A percentile compares a stretch with the other conserved stretches of the same genome.
These are phyloP conservation scores for Lyophyllum atratum DNA, from an alignment of 768 basidiomycete species.

Conservation along the genomic window DNA sequence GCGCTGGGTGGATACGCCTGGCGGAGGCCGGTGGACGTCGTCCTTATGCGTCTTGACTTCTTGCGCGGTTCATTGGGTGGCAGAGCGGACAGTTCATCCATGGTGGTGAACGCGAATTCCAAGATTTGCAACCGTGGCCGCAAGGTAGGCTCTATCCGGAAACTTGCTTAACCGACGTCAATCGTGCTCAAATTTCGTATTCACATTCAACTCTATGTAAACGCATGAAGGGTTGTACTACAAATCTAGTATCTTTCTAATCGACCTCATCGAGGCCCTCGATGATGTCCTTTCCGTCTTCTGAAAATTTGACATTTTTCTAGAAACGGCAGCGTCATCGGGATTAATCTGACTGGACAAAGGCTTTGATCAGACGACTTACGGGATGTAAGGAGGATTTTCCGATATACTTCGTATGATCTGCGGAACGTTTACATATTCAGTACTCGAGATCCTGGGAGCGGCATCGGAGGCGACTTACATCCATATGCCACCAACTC, in stretches of 20 bases:
- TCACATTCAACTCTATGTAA: neutral
- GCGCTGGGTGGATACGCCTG: slow-evolving; percentile 27
- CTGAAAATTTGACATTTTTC: slow-evolving; percentile 79
- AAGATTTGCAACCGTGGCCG: neutral
- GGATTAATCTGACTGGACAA: neutral
- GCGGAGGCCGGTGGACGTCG: slow-evolving; percentile 26
- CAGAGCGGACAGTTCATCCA: slow-evolving; percentile 44
- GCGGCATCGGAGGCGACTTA: slow-evolving; percentile 36
- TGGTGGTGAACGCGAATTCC: slow-evolving; percentile 13
- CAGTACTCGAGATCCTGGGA: slow-evolving; percentile 1
- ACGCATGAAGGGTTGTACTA: neutral
- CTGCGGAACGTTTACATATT: slow-evolving; percentile 35
- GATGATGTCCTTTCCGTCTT: slow-evolving; percentile 71
- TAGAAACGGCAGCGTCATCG: slow-evolving; percentile 24
- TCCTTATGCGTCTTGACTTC: slow-evolving; percentile 28
- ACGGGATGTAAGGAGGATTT: slow-evolving; percentile 56
- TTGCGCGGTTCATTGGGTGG: slow-evolving; percentile 35
- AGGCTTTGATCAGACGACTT: slow-evolving; percentile 18
- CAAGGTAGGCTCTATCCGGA: neutral
- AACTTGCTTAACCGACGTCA: neutral
- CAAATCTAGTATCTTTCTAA: slow-evolving; percentile 1
- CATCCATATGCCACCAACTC: slow-evolving; percentile 82
- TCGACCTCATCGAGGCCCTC: slow-evolving; percentile 59
- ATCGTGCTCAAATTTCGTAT: neutral
- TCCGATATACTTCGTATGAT: slow-evolving; percentile 86